phyloP scores from a whole-genome alignment of 768 basidiomycete species.

The Gymnopilus dilepis region DNA sequence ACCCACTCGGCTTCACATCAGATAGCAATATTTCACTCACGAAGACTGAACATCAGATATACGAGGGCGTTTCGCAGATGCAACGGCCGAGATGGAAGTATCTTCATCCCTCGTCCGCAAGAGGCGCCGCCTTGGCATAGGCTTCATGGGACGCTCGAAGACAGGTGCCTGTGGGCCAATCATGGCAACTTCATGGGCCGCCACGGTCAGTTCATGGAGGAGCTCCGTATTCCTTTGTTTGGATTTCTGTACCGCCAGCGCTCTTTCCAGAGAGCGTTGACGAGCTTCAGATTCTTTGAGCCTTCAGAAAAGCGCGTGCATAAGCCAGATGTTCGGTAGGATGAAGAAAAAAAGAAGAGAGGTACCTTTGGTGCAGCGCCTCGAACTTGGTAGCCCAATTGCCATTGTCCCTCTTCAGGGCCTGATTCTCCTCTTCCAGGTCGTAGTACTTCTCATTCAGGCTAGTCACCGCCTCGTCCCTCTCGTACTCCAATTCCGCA shows the following conservation, averaged over 20 bases:
- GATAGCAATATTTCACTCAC: too few relatives aligned
- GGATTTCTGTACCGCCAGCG: not conserved
- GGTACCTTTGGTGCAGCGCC: slow-evolving; percentile 9
- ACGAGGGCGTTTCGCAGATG: slow-evolving; percentile 6
- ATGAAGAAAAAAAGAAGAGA: not conserved
- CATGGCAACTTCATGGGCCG: too few relatives aligned
- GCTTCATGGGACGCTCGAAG: slow-evolving; percentile 1
- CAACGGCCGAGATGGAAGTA: not conserved
- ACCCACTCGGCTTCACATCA: too few relatives aligned
- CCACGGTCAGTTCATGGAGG: not conserved
- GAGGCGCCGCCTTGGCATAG: slow-evolving; percentile 8
- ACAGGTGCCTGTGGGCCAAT: too few relatives aligned
- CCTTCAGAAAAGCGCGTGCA: not conserved
- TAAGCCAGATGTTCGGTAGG: not conserved
- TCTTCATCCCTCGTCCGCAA: slow-evolving; percentile 11
- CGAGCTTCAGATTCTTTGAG: not conserved
- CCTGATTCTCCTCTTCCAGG: not conserved
- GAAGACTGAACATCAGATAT: not conserved
- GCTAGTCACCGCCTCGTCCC: not conserved
- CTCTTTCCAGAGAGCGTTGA: not conserved
- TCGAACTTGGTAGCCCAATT: not conserved
- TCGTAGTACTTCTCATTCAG: not conserved
- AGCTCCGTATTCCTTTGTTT: not conserved
- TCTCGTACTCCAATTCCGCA: slow-evolving; percentile 10
- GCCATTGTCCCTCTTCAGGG: not conserved